Evolutionary conservation across 805 yeast species (phyloP).

Genomic region (Kazachstania kunashirensis): DNA sequence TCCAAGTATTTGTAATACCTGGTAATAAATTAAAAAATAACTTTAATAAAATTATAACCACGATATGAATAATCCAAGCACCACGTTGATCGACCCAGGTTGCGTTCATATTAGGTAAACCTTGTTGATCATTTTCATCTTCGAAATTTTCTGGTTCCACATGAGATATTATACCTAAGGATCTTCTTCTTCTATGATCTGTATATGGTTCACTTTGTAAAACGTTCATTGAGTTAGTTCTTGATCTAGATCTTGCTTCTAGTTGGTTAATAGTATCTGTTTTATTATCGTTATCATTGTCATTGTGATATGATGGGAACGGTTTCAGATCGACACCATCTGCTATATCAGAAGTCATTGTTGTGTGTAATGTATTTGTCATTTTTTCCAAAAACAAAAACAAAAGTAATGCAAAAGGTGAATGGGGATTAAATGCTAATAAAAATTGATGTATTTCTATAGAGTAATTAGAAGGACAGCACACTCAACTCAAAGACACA

Average conservation of each 20-base stretch:
- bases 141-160: slow-evolving; percentile 89
- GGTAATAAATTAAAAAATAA: slow-evolving; percentile 72
- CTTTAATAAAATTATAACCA: slow-evolving; percentile 65
- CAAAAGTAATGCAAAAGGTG: too few species aligned
- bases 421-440: too few species aligned
- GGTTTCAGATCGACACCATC: slow-evolving; percentile 17
- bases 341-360: too few species aligned
- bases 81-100: slow-evolving; percentile 95
- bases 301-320: slow-evolving; percentile 21
- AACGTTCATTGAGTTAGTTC: slow-evolving; percentile 7
- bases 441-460: too few species aligned
- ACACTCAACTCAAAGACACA: too few species aligned
- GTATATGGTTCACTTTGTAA: slow-evolving; percentile 26
- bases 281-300: not conserved
- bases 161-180: slow-evolving; percentile 84
- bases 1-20: slow-evolving; percentile 68
- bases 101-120: slow-evolving; percentile 85
- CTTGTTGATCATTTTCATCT: slow-evolving; percentile 82
- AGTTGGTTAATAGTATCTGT: not conserved
- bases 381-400: too few species aligned
- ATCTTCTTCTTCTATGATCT: slow-evolving; percentile 52
- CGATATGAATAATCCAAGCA: slow-evolving; percentile 91
- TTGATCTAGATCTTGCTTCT: slow-evolving; percentile 6
- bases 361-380: too few species aligned
- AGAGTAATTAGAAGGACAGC: too few species aligned